Conservation (phyloP, 2,329 filamentous ascomycete genomes). For the Blastomyces emzantsi region DNA sequence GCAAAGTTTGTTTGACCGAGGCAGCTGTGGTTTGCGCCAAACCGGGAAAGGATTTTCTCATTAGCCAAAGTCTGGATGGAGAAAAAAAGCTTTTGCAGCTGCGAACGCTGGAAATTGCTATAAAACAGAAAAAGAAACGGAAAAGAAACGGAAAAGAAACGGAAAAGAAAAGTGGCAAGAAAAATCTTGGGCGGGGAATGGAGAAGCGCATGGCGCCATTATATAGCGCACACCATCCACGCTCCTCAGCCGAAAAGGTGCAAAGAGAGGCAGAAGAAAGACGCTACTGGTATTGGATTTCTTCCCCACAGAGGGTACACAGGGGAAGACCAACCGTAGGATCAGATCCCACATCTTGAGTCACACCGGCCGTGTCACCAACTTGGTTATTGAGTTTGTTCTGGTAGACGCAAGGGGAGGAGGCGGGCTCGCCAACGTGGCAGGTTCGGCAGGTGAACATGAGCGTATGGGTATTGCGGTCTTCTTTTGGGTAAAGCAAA, state of each 20-base stretch:
- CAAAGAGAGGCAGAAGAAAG: not conserved
- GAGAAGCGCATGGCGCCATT: not conserved
- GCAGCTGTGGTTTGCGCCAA: conserved; percentile 54
- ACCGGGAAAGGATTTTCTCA: conserved; percentile 9
- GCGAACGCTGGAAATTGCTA: not conserved
- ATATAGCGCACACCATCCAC: not conserved
- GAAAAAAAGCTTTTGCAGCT: conserved; percentile 21
- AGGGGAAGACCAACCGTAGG: conserved; percentile 81
- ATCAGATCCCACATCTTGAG: conserved; percentile 92
- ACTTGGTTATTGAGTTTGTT: conserved; percentile 86
- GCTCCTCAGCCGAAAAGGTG: not conserved
- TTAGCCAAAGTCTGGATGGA: conserved; percentile 40
- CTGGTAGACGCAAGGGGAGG: conserved; percentile 87
- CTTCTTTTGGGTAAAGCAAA: conserved; percentile 95
- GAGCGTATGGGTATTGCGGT: conserved; percentile 70
- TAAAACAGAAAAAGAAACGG: not conserved
- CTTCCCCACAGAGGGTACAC: conserved; percentile 51
- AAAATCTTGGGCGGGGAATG: not conserved
- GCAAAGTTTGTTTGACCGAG: conserved; percentile 77
- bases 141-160: not conserved
- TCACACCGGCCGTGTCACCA: conserved; percentile 93
- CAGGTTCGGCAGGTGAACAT: conserved; percentile 96
- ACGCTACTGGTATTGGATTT: conserved; percentile 37
- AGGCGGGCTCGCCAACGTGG: conserved; percentile 78
- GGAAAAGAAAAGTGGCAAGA: not conserved